Percentiles rank a stretch among this genome's conserved stretches.
Evolutionary conservation across 2,329 filamentous ascomycete species (phyloP).

Genomic region (Aspergillus neotritici): DNA sequence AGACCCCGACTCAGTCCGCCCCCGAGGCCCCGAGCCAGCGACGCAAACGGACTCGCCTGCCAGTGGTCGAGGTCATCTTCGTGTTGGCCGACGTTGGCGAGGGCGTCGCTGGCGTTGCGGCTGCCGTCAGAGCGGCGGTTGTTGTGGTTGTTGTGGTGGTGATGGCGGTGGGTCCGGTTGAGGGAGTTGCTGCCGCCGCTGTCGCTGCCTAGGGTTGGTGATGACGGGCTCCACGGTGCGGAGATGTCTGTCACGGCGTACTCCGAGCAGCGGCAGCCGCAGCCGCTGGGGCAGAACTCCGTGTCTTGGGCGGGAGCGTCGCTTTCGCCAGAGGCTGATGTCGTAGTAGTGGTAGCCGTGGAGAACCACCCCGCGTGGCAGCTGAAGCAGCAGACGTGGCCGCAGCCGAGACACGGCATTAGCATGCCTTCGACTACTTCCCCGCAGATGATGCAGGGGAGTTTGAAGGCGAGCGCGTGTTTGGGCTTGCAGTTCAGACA

Average conservation of each 20-base stretch:
- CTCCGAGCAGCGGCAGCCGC: constrained; percentile 43
- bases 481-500: constrained; percentile 35
- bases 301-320: constrained; percentile 13
- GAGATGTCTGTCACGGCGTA: constrained; percentile 30
- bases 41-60: constrained; percentile 36
- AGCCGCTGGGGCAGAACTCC: constrained; percentile 41
- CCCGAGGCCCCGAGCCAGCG: constrained; percentile 38
- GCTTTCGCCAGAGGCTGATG: constrained; percentile 1
- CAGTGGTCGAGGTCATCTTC: constrained; percentile 33
- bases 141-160: not conserved
- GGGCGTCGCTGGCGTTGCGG: constrained; percentile 10
- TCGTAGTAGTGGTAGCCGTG: constrained; percentile 4
- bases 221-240: constrained; percentile 22
- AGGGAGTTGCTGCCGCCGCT: constrained; percentile 16
- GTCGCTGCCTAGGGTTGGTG: constrained; percentile 12
- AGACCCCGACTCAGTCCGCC: constrained; percentile 40
- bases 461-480: constrained; percentile 28
- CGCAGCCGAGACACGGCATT: constrained; percentile 44
- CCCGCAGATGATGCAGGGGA: constrained; percentile 42
- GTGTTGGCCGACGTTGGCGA: constrained; percentile 20
- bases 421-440: constrained; percentile 41
- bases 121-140: constrained; percentile 10
- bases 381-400: constrained; percentile 43
- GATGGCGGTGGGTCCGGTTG: constrained; percentile 11
- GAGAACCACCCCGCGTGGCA: constrained; percentile 43